Evolutionary conservation across 345 rosid genomes (phyloP), one percentile per base, ranked within the genome.

Genomic region (Conringia planisiliqua): DNA sequence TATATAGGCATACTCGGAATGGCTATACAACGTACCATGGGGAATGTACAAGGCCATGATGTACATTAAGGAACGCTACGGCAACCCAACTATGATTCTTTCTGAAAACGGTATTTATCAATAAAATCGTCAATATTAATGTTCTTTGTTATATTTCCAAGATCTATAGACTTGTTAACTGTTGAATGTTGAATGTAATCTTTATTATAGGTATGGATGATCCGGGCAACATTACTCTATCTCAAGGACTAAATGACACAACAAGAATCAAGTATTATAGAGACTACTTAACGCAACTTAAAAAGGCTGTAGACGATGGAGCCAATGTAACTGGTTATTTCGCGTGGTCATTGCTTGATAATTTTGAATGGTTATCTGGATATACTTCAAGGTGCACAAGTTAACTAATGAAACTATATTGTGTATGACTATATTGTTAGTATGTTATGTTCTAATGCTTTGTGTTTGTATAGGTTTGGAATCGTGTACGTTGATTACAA

Each of bases 11-110:
- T 17, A 95, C 68, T 95, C 98, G 10, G 57, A 78, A 44, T 95
- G 98, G 98, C 88, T 95, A 47, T 95, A 95, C 75, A 82, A 88
- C 66, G 99, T 95, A 32, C 99, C 99, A 40, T 92, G 99, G 97
- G 98, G 99, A 2, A 68, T 95, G 86, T 92, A 90, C 85, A 95
- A 95, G 84, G 81, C 94, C 33, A 59, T 92, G 72, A 92, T 85
- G 82, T 92, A 95, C 73, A 82, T 95, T 22, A 95, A 95, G 81
- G 98, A 90, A 78, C 85, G 17, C 5, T 95, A 95, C 33, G 92
- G 94, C n/a, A 95, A 95, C 81, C 99, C 98, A 0, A 82, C 88
- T 0, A 84, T 92, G 62, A 82, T 95, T 56, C 79, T 95, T 27
- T 83, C 98, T 2, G 99, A 95, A 84, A 95, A 95, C 56, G 97